phyloP scores from a whole-genome alignment of 2,329 filamentous ascomycete species.

The Exophiala dermatitidis region DNA sequence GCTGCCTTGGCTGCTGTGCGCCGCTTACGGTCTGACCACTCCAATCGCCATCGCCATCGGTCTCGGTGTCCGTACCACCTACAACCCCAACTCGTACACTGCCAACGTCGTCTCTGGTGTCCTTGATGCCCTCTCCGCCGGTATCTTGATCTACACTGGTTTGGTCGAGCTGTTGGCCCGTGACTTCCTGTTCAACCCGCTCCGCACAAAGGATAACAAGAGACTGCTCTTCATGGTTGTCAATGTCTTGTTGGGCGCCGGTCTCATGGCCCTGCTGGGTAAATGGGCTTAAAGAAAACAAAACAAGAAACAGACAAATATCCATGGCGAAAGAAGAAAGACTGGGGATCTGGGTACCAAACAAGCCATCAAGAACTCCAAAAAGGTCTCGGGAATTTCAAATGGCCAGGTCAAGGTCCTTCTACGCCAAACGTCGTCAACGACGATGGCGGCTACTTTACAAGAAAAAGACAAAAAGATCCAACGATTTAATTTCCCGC shows the following conservation, averaged over 20 bases:
- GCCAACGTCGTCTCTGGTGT: constrained; percentile 43
- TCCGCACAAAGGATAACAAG: constrained; percentile 36
- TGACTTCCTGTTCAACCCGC: constrained; percentile 46
- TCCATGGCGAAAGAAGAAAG: too few species aligned
- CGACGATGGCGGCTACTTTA: too few species aligned
- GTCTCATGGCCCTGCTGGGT: constrained; percentile 45
- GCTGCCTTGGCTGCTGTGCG: constrained; percentile 46
- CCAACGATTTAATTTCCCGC: too few species aligned
- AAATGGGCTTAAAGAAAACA: constrained; percentile 42
- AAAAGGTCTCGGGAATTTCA: too few species aligned
- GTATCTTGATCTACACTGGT: constrained; percentile 46
- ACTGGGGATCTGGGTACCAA: too few species aligned
- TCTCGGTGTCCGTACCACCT: constrained; percentile 42
- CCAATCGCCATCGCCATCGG: constrained; percentile 47
- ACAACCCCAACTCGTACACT: constrained; percentile 37
- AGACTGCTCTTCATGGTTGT: constrained; percentile 40
- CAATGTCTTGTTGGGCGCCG: constrained; percentile 37
- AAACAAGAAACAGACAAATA: too few species aligned
- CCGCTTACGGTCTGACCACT: constrained; percentile 46
- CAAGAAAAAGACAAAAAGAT: too few species aligned
- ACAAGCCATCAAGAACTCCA: too few species aligned
- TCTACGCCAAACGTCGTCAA: too few species aligned
- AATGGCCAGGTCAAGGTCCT: too few species aligned
- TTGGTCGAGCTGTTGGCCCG: constrained; percentile 45
- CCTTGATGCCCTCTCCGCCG: constrained; percentile 43